These are phyloP conservation scores for Globisporangium echinulatum DNA, from an alignment of 352 stramenopile genomes.

Conservation along the genomic window DNA sequence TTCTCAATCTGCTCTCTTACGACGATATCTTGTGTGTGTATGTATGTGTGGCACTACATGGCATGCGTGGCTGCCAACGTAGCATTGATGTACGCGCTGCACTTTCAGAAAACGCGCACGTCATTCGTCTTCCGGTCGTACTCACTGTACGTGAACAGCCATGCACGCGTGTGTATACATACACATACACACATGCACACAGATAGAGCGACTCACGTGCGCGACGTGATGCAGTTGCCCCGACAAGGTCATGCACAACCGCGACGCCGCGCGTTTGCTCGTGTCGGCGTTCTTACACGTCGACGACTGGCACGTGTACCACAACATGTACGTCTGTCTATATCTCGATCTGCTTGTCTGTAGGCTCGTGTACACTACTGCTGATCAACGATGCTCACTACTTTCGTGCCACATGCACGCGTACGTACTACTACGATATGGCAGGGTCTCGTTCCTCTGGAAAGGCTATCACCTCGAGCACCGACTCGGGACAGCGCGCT, in stretches of 20 bases:
- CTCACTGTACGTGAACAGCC: conserved; percentile 30
- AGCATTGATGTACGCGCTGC: conserved; percentile 49
- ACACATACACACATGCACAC: no score
- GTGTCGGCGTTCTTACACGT: conserved; percentile 75
- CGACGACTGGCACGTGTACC: conserved; percentile 84
- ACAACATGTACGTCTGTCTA: conserved; percentile 77
- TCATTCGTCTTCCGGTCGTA: conserved; percentile 29
- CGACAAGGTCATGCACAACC: conserved; percentile 33
- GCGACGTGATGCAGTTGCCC: conserved; percentile 46
- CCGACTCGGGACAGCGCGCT: conserved; percentile 40
- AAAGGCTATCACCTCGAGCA: conserved; percentile 78
- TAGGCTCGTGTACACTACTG: background rate
- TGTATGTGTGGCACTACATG: no score
- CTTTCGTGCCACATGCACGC: no score
- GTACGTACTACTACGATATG: conserved; percentile 1
- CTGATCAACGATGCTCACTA: no score
- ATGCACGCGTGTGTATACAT: no score
- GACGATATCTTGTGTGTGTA: no score
- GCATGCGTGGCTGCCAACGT: background rate
- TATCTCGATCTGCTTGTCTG: conserved; percentile 8
- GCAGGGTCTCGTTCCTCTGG: conserved; percentile 74
- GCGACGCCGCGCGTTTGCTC: conserved; percentile 42
- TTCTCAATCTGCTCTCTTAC: no score
- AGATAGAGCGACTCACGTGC: background rate
- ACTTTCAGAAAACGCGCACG: conserved; percentile 42